phyloP scores from a whole-genome alignment of 2,329 filamentous ascomycete genomes.

The Pestalotiopsis sp. region DNA sequence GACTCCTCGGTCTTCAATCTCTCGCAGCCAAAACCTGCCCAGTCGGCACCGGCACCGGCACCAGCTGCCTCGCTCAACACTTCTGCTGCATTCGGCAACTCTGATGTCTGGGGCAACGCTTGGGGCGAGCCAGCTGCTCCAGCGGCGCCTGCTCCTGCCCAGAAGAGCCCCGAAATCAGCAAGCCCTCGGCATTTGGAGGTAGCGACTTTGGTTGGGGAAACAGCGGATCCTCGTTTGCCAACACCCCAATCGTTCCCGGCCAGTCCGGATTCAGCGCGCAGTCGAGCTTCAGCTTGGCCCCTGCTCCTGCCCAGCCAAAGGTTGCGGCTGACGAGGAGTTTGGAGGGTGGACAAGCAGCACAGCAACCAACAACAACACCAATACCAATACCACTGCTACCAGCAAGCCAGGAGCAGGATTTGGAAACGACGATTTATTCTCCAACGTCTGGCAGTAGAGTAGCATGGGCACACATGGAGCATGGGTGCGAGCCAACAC shows the following conservation, averaged over 20 bases:
- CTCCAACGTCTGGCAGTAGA: slow-evolving; percentile 90
- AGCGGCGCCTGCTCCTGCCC: slow-evolving; percentile 44
- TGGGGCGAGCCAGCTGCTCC: slow-evolving; percentile 69
- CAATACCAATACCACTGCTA: slow-evolving; percentile 31
- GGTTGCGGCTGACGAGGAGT: slow-evolving; percentile 89
- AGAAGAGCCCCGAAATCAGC: slow-evolving; percentile 62
- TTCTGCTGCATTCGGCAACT: slow-evolving; percentile 42
- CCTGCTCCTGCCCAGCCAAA: slow-evolving; percentile 54
- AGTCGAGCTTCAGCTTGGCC: slow-evolving; percentile 2
- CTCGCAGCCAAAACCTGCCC: slow-evolving; percentile 50
- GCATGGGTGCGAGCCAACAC: neutral
- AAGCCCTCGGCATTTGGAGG: slow-evolving; percentile 46
- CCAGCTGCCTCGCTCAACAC: slow-evolving; percentile 38
- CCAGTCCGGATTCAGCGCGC: slow-evolving; percentile 62
- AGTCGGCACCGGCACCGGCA: slow-evolving; percentile 39
- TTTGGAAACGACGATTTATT: slow-evolving; percentile 85
- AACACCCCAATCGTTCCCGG: slow-evolving; percentile 64
- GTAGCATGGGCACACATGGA: slow-evolving; percentile 4
- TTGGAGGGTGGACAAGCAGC: slow-evolving; percentile 91
- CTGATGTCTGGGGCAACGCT: slow-evolving; percentile 89
- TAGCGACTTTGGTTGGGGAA: slow-evolving; percentile 66
- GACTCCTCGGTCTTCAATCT: slow-evolving; percentile 82
- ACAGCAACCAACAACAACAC: slow-evolving; percentile 44
- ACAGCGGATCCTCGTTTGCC: slow-evolving; percentile 50
- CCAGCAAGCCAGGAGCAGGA: slow-evolving; percentile 59